phyloP scores from a whole-genome alignment of 2,329 filamentous ascomycete genomes.

The Stachybotrys elegans region DNA sequence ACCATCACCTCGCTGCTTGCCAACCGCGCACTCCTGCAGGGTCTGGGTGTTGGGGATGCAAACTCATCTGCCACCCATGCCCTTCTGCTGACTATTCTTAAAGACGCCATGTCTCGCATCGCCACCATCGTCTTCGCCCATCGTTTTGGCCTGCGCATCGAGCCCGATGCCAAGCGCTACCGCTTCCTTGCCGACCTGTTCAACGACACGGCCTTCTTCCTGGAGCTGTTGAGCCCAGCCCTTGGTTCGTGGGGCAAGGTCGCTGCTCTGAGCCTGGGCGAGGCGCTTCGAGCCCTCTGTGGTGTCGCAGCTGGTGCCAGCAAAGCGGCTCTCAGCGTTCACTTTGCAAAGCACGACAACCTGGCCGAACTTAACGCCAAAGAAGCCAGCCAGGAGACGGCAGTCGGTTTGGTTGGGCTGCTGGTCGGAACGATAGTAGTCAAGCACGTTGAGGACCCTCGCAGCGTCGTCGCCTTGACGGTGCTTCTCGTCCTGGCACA shows the following conservation, averaged over 20 bases:
- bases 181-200: constrained; percentile 82
- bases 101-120: constrained; percentile 74
- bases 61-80: constrained; percentile 74
- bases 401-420: constrained; percentile 85
- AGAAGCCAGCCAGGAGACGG: constrained; percentile 92
- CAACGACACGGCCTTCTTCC: constrained; percentile 79
- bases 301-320: constrained; percentile 86
- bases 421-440: constrained; percentile 78
- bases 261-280: constrained; percentile 42
- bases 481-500: constrained; percentile 69
- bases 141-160: constrained; percentile 72
- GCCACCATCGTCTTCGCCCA: constrained; percentile 86
- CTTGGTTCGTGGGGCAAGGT: constrained; percentile 53
- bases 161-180: constrained; percentile 88
- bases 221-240: constrained; percentile 77
- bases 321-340: constrained; percentile 85
- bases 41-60: constrained; percentile 78
- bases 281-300: constrained; percentile 60
- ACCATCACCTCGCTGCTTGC: constrained; percentile 77
- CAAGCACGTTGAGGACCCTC: constrained; percentile 63
- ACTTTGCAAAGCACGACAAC: constrained; percentile 85
- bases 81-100: constrained; percentile 75
- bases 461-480: constrained; percentile 70
- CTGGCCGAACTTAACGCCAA: constrained; percentile 90
- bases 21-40: constrained; percentile 74